These are phyloP conservation scores for Quercus wislizeni DNA, from an alignment of 306 rosid genomes.

Conservation along the genomic window DNA sequence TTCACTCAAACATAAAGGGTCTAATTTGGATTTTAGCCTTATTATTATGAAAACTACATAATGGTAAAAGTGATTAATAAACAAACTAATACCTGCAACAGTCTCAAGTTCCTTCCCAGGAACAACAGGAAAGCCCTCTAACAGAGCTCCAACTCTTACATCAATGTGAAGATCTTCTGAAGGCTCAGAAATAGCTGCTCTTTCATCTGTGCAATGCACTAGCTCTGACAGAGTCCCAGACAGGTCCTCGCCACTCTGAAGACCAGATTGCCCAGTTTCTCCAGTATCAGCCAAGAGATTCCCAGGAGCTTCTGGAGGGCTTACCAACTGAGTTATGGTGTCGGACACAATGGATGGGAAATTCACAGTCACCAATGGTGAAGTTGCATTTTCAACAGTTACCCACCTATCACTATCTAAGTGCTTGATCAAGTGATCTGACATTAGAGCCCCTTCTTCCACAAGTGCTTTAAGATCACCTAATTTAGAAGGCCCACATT, in stretches of 20 bases:
- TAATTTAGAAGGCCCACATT: constrained; percentile 78
- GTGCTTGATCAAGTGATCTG: constrained; percentile 94
- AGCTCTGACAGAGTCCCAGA: constrained; percentile 23
- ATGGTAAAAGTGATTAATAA: not conserved
- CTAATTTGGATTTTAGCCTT: no score
- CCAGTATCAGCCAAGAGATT: constrained; percentile 69
- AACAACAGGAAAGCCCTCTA: constrained; percentile 67
- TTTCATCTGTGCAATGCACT: constrained; percentile 26
- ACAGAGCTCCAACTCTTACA: constrained; percentile 70
- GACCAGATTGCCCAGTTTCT: constrained; percentile 49
- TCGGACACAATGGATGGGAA: constrained; percentile 73
- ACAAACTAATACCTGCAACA: constrained; percentile 54
- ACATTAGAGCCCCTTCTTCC: constrained; percentile 75
- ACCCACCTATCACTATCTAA: constrained; percentile 88
- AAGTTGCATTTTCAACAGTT: constrained; percentile 92
- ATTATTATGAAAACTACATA: no score
- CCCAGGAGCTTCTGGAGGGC: constrained; percentile 97
- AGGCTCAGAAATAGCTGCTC: constrained; percentile 41
- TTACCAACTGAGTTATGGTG: constrained; percentile 72
- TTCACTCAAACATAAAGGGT: no score
- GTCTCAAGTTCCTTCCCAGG: constrained; percentile 92
- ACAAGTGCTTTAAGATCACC: constrained; percentile 80
- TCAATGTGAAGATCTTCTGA: constrained; percentile 68
- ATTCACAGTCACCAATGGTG: constrained; percentile 63
- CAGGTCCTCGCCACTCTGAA: constrained; percentile 34